Evolutionary conservation across 2,329 filamentous ascomycete genomes (phyloP), one percentile per base, ranked within the genome.

Genomic region (Chaetomiaceae sp.): DNA sequence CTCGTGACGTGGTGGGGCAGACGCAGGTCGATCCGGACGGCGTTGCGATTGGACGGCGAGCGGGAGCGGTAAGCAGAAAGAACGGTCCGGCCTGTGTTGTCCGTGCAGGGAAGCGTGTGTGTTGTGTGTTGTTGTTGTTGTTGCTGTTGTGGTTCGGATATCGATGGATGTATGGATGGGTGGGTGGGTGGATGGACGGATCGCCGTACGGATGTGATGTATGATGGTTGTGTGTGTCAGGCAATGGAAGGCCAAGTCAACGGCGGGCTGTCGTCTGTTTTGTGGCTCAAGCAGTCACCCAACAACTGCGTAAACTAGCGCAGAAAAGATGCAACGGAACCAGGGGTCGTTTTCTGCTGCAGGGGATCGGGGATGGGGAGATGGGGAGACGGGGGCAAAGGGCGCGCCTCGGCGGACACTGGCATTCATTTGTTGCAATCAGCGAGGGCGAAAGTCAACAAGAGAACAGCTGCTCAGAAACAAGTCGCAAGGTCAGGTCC

Each of bases 1-100:
- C 55, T 51, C 50, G 55, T 57, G 55, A 55, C 55, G 23, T 44
- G 17, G 50, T 51, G 55, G 53, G 53, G 53, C 25, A 14, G 19
- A 16, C 33, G 10, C 25, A 42, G 17, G 40, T 27, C 13, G 19
- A 4, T 10, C n/a, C 3, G 21, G 19, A 14, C n/a, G 12, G 21
- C 39, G 30, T 20, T 43, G 41, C 48, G 41, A 51, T 55, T 55
- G 48, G 48, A 39, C 21, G 14, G 17, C 19, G 44, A 44, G 37
- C 20, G 27, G 27, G 5, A 40, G 14, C 35, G 33, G 16, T n/a
- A 13, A 40, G 39, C 9, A 12, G 2, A 19, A 23, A 14, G 9
- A 17, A 4, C 23, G 13, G 12, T 27, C 25, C 6, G 33, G 35
- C n/a, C 41, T 42, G 46, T 27, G 47, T 39, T 42, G 48, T 44